Evolutionary conservation across 2,329 filamentous ascomycete species (phyloP).

Genomic region (Ascochyta koolunga): DNA sequence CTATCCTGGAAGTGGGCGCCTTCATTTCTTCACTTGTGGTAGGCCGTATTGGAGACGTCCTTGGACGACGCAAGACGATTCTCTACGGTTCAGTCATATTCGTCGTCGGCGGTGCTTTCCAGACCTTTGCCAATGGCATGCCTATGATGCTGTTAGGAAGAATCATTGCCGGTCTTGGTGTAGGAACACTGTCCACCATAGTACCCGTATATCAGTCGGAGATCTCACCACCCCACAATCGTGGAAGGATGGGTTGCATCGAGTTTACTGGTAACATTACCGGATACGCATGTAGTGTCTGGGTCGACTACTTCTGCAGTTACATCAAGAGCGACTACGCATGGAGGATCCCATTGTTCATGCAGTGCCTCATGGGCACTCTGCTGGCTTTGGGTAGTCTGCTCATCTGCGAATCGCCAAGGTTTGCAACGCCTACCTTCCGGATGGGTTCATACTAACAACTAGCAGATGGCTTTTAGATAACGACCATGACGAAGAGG

Average conservation of each 20-base stretch:
- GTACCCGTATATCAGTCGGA: constrained; percentile 62
- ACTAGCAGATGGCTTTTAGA: constrained; percentile 85
- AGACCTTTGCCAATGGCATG: constrained; percentile 82
- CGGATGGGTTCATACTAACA: constrained; percentile 13
- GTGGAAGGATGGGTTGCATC: constrained; percentile 94
- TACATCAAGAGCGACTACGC: constrained; percentile 84
- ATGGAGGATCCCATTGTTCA: constrained; percentile 86
- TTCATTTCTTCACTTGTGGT: constrained; percentile 88
- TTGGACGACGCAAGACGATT: constrained; percentile 88
- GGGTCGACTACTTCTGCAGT: constrained; percentile 98
- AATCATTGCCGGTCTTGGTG: constrained; percentile 58
- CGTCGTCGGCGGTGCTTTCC: constrained; percentile 79
- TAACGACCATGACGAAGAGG: constrained; percentile 97
- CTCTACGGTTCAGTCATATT: constrained; percentile 93
- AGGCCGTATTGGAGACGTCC: constrained; percentile 87
- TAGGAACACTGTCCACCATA: constrained; percentile 58
- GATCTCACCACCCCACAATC: constrained; percentile 88
- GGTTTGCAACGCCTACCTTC: constrained; percentile 60
- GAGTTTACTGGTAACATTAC: constrained; percentile 98
- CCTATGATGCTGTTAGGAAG: constrained; percentile 75
- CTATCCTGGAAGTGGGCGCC: constrained; percentile 92
- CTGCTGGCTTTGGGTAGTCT: constrained; percentile 85
- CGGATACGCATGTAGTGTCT: constrained; percentile 94
- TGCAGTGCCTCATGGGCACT: constrained; percentile 94
- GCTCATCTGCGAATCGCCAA: constrained; percentile 93